Base-by-base conservation (phyloP, 208 protist species). In the Leishmania braziliensis region DNA sequence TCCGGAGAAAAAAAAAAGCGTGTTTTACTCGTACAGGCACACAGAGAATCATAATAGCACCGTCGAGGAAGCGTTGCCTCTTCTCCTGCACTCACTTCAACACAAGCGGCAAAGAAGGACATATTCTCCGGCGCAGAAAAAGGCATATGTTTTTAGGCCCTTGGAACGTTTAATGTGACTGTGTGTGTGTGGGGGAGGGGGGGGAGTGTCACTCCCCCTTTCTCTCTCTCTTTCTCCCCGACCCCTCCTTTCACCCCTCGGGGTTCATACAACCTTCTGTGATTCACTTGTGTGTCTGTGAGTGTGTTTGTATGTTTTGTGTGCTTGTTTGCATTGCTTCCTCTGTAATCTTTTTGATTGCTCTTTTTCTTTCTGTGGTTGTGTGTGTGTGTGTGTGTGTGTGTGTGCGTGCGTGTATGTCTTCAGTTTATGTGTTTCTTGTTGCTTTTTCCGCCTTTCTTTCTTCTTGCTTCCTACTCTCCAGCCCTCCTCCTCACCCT, bases 241-340 rank as follows among this genome's bases (percentile, higher is more conserved):
- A 39, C 8, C 54, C 9, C 54, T 18, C 54, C 54, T 58, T 10
- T 9, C 58, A 33, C n/a, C 58, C 62, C 33, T 50, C 39, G 16
- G 23, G 3, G 43, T 79, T 70, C 48, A 0, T 78, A 10, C 48
- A 51, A 33, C 39, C 36, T 63, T 71, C n/a, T 75, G 56, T 76
- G 16, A 60, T 81, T 29, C 62, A 29, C 14, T 48, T 36, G 71
- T 43, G 46, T 80, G 5, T 75, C 12, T 71, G 26, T 53, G 56
- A 56, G 75, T 79, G 39, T 79, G 56, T 50, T n/a, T 80, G 51
- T 76, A 29, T 75, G n/a, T 46, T 23, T 78, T 65, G 46, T 73
- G 39, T 33, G 29, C 36, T 68, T 73, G 50, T 80, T 72, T 79
- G 43, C 60, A 6, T 16, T 68, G 46, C 77, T 80, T 80, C 75